Evolutionary conservation across 768 basidiomycete genomes (phyloP).

Genomic region (Naematelia aurantialba): DNA sequence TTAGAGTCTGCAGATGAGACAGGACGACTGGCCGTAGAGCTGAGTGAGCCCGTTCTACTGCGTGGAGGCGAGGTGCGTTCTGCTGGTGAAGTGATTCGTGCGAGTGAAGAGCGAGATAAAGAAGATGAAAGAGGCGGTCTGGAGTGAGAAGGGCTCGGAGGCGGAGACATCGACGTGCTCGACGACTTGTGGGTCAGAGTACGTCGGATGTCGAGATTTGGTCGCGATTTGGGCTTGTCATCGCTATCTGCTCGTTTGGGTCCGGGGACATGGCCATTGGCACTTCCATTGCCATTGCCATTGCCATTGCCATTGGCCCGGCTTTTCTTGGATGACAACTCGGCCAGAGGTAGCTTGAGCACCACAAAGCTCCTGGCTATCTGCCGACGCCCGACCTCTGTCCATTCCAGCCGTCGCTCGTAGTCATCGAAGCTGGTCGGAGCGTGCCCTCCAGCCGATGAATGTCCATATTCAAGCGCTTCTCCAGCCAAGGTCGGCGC

Average conservation of each 20-base stretch:
- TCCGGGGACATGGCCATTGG: neutral
- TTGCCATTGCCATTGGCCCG: too few species aligned
- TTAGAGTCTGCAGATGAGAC: neutral
- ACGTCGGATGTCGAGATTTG: neutral
- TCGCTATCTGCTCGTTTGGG: slow-evolving; percentile 15
- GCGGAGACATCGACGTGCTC: neutral
- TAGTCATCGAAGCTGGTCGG: slow-evolving; percentile 3
- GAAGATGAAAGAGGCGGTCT: neutral
- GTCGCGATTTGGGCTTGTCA: slow-evolving; percentile 4
- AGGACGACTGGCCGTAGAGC: neutral
- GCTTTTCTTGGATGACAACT: too few species aligned
- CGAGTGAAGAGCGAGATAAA: neutral
- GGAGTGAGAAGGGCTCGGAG: neutral
- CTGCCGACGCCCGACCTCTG: slow-evolving; percentile 4
- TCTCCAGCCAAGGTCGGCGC: slow-evolving; percentile 42
- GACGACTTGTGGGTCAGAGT: neutral
- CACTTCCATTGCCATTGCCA: neutral
- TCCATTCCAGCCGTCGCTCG: neutral
- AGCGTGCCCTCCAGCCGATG: neutral
- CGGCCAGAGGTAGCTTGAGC: slow-evolving; percentile 15
- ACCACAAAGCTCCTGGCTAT: slow-evolving; percentile 25
- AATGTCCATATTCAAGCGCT: slow-evolving; percentile 31
- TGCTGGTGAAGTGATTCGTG: neutral
- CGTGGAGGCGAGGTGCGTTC: neutral
- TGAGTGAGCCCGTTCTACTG: neutral